These are phyloP conservation scores for Auriscalpium orientale DNA, from an alignment of 768 basidiomycete genomes.

Conservation along the genomic window DNA sequence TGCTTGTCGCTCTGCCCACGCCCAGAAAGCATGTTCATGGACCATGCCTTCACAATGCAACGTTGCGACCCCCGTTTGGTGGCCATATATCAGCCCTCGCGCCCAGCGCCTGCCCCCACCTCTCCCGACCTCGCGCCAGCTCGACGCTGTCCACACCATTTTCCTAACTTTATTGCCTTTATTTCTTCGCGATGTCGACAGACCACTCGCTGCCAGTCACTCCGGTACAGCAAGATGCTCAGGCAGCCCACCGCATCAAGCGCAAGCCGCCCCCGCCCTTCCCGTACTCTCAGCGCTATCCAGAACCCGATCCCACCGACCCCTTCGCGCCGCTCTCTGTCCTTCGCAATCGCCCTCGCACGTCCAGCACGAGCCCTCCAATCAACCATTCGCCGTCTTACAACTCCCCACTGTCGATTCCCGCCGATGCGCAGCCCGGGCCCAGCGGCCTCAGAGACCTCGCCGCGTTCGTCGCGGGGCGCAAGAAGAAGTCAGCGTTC, in stretches of 20 bases:
- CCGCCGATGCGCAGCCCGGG: neutral
- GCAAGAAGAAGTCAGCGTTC: neutral
- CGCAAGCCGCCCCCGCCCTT: slow-evolving; percentile 55
- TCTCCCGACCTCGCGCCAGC: neutral
- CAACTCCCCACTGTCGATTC: neutral
- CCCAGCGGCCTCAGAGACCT: neutral
- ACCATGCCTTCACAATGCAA: neutral
- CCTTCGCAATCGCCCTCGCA: slow-evolving; percentile 42
- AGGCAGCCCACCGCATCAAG: slow-evolving; percentile 23
- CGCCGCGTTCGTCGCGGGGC: slow-evolving; percentile 3
- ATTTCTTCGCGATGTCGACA: neutral
- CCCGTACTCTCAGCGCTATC: slow-evolving; percentile 48
- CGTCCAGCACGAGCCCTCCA: slow-evolving; percentile 2
- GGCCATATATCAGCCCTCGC: neutral
- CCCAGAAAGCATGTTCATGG: neutral
- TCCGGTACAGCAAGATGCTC: neutral
- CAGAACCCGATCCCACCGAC: slow-evolving; percentile 58
- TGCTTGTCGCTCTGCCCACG: neutral
- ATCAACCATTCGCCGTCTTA: neutral
- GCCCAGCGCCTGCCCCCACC: neutral
- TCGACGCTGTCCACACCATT: neutral
- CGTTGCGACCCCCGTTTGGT: neutral
- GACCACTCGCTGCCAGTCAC: neutral
- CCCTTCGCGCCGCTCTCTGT: slow-evolving; percentile 66
- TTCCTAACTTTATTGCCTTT: neutral